Evolutionary conservation across 257 asterid species (phyloP), one percentile per base, ranked within the genome.

Genomic region (Scutellaria minor): DNA sequence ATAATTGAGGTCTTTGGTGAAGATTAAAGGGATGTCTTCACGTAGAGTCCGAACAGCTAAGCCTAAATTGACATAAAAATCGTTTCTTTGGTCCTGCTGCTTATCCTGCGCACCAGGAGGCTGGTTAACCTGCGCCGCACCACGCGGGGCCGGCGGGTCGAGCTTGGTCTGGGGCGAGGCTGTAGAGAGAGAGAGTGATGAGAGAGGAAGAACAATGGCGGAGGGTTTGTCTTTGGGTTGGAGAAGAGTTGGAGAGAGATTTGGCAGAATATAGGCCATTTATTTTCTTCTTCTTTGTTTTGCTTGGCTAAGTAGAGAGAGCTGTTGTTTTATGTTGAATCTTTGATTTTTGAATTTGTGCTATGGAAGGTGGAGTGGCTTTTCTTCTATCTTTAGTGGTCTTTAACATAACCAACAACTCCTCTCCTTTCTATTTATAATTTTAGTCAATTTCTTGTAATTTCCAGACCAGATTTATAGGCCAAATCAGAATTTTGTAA

Each of bases 31-130:
- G 5, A 87, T 71, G 83, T 93, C 98, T 80, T 93, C 96, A 7
- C 98, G 88, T 2, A 93, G 98, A 20, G 96, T 93, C 41, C 97
- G 84, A 5, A 93, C 96, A 71, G 97, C 97, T 39, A 82, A 76
- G 24, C 98, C 98, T 27, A 91, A 81, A 80, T 93, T 93, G 83
- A 93, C 84, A 65, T 86, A 93, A 64, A 87, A 93, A 20, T 90
- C 96, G 50, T 87, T 83, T 56, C 79, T 80, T 18, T 81, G 76
- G 18, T 83, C 77, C 63, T 85, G 77, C 56, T 76, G 59, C 83
- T 81, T 86, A 53, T 80, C 89, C 79, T 77, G 82, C 44, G 67
- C 82, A 56, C 80, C 59, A 0, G 80, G 42, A 55, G 88, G 69
- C 8, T 76, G 83, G 72, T 77, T 79, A 67, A 86, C 78, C 82